Conservation (phyloP, 169 alveolate species). For the Theileria orientalis region DNA sequence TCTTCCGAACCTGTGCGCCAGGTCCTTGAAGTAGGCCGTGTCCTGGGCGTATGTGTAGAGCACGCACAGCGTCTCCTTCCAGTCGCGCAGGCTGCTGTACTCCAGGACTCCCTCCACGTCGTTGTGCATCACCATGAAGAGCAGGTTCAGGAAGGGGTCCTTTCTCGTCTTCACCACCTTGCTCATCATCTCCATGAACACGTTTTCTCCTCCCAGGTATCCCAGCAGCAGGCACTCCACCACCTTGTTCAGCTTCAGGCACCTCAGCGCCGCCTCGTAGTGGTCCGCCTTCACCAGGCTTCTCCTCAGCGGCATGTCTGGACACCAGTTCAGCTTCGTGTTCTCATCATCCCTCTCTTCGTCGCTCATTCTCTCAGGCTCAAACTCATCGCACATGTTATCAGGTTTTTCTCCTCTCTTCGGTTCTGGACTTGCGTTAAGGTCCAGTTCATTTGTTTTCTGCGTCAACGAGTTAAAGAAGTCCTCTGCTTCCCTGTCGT, state of each 20-base stretch:
- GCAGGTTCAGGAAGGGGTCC: conserved; percentile 59
- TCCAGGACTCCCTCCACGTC: conserved; percentile 57
- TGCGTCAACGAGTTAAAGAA: conserved; percentile 47
- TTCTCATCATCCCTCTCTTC: too few relatives aligned
- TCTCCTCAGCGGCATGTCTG: conserved; percentile 37
- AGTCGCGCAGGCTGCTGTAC: conserved; percentile 55
- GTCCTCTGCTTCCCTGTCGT: conserved; percentile 54
- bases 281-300: conserved; percentile 67
- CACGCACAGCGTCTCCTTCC: conserved; percentile 72
- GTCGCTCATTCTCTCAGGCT: too few relatives aligned
- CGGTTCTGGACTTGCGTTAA: background rate
- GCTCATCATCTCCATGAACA: conserved; percentile 64
- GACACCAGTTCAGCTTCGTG: conserved; percentile 29
- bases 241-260: conserved; percentile 57
- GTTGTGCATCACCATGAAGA: conserved; percentile 65
- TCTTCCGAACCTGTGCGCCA: conserved; percentile 64
- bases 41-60: conserved; percentile 60
- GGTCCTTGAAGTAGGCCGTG: conserved; percentile 42
- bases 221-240: conserved; percentile 74
- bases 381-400: too few relatives aligned
- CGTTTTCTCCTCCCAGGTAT: conserved; percentile 72
- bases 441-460: conserved; percentile 1
- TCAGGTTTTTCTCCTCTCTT: too few relatives aligned
- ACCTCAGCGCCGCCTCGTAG: conserved; percentile 71
- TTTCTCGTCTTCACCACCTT: conserved; percentile 46